Evolutionary conservation across 106 monocot species (phyloP).

Genomic region (Dendrobium catenatum): DNA sequence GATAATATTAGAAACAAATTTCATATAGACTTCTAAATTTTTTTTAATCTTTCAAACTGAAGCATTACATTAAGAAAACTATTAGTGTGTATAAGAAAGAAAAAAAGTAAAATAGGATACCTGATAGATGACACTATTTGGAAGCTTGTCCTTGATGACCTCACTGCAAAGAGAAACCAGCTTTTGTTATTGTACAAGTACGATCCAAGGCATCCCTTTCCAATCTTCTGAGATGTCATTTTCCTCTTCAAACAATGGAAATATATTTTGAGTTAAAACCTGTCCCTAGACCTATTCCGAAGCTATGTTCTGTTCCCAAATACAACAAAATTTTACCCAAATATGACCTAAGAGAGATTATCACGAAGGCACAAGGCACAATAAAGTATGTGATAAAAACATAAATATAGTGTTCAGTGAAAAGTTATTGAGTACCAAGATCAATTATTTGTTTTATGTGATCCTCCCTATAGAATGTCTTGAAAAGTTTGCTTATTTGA

Average conservation of each 20-base stretch:
- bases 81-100: neutral
- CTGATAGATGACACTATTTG: slow-evolving; percentile 82
- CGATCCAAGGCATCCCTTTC: neutral
- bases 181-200: slow-evolving; percentile 7
- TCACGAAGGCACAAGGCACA: neutral
- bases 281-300: neutral
- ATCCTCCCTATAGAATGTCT: neutral
- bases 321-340: neutral
- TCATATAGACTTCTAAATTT: neutral
- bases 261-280: neutral
- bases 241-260: neutral
- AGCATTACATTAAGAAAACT: neutral
- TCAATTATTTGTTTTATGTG: neutral
- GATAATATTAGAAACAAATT: neutral
- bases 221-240: neutral
- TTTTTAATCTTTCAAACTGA: neutral
- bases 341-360: neutral
- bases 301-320: neutral
- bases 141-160: slow-evolving; percentile 76
- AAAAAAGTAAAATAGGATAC: slow-evolving; percentile 16
- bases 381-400: neutral
- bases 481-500: neutral
- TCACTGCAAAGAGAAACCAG: slow-evolving; percentile 39
- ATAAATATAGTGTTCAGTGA: neutral
- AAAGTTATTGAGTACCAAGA: neutral